Evolutionary conservation across 495 filamentous ascomycete species (phyloP).

Genomic region (Collariella sp.): DNA sequence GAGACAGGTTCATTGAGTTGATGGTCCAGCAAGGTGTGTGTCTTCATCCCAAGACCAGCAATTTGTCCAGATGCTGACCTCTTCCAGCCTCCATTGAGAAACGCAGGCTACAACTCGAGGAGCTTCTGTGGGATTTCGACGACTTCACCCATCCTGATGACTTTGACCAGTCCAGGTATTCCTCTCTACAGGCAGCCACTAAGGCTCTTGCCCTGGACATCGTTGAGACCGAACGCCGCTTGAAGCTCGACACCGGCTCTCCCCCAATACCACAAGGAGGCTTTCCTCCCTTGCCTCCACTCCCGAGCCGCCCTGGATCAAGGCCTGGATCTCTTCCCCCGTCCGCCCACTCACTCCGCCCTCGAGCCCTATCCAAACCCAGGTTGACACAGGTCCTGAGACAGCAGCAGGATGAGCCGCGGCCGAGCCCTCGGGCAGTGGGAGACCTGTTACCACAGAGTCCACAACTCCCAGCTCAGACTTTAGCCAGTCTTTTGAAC

Average conservation of each 20-base stretch:
- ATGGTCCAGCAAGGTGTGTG: slow-evolving; percentile 32
- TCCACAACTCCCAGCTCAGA: not conserved
- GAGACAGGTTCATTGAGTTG: slow-evolving; percentile 26
- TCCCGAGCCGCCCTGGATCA: slow-evolving; percentile 8
- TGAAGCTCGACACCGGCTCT: slow-evolving; percentile 18
- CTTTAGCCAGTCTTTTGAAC: not conserved
- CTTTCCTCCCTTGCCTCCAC: slow-evolving; percentile 23
- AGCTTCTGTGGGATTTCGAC: slow-evolving; percentile 35
- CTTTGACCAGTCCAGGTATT: slow-evolving; percentile 26
- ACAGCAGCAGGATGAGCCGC: not conserved
- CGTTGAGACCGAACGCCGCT: slow-evolving; percentile 27
- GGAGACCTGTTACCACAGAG: not conserved
- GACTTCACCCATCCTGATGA: slow-evolving; percentile 28
- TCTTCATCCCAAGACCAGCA: not conserved
- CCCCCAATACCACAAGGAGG: slow-evolving; percentile 7
- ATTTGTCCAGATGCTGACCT: not conserved
- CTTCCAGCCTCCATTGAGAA: slow-evolving; percentile 22
- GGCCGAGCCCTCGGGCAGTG: not conserved
- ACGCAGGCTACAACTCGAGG: slow-evolving; percentile 27
- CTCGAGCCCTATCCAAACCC: slow-evolving; percentile 1
- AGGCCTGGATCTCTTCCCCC: not conserved
- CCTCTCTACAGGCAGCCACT: slow-evolving; percentile 27
- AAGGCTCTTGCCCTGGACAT: slow-evolving; percentile 33
- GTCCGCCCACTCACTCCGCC: not conserved
- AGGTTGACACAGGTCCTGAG: not conserved